Conservation (phyloP, 345 rosid species). For the Citrus mangshanensis region DNA sequence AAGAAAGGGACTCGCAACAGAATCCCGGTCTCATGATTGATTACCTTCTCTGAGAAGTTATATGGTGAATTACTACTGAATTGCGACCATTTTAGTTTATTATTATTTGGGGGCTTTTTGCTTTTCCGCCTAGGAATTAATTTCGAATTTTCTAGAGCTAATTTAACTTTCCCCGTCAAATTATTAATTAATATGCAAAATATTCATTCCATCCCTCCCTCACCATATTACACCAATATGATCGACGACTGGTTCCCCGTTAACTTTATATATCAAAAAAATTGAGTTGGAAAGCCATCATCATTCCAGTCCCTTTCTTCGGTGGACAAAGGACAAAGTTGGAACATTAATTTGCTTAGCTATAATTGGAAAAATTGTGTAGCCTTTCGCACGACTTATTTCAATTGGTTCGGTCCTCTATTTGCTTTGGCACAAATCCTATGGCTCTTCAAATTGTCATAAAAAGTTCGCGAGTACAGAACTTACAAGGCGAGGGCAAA, state of each 20-base stretch:
- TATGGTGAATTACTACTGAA: not conserved
- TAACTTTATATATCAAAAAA: not conserved
- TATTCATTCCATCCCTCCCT: too few relatives aligned
- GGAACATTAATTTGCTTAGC: not conserved
- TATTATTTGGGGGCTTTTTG: too few relatives aligned
- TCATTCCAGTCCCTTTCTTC: not conserved
- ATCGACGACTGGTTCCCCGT: not conserved
- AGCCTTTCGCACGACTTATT: not conserved
- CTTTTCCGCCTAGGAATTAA: not conserved
- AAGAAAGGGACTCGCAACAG: not conserved
- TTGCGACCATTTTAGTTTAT: too few relatives aligned
- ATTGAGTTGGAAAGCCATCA: not conserved
- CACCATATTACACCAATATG: too few relatives aligned
- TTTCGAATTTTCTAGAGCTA: not conserved
- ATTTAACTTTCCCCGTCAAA: too few relatives aligned
- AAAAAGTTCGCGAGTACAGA: too few relatives aligned
- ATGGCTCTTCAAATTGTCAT: too few relatives aligned
- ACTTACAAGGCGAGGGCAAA: too few relatives aligned
- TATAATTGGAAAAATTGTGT: not conserved
- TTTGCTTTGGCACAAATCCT: not conserved
- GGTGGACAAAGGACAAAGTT: not conserved
- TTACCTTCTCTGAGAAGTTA: not conserved
- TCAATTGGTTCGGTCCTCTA: not conserved
- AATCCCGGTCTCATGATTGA: not conserved
- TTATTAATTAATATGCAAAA: too few relatives aligned